A percentile compares a stretch with the other conserved stretches of the same genome.
phyloP scores from a whole-genome alignment of 768 basidiomycete species.

The Clitopilus hobsonii region DNA sequence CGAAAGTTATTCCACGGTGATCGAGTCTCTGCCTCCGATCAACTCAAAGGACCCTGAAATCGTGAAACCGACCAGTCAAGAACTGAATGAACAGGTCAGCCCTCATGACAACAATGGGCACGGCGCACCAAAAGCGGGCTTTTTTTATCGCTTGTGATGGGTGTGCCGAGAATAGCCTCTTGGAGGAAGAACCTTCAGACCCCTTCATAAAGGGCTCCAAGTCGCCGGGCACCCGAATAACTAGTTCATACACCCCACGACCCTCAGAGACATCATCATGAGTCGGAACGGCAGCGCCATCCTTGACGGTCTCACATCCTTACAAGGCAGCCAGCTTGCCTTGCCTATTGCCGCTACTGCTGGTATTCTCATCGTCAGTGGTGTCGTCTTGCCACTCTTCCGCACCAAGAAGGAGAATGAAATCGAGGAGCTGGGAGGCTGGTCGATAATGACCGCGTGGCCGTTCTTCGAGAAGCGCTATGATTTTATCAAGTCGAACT shows the following conservation, averaged over 20 bases:
- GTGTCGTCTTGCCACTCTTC: neutral
- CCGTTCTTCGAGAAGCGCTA: conserved; percentile 26
- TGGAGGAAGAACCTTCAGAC: neutral
- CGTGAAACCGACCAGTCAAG: neutral
- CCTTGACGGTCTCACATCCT: neutral
- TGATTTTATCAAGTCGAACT: conserved; percentile 23
- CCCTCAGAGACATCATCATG: neutral
- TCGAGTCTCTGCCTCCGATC: neutral
- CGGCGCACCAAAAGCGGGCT: too few relatives aligned
- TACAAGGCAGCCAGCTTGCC: neutral
- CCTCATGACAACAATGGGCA: too few relatives aligned
- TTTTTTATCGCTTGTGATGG: neutral
- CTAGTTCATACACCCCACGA: neutral
- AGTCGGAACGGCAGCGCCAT: neutral
- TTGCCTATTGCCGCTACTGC: neutral
- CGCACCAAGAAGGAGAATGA: neutral
- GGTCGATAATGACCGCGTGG: conserved; percentile 24
- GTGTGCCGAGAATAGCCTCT: neutral
- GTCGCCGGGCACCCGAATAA: neutral
- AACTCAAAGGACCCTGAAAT: neutral
- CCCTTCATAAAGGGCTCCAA: neutral
- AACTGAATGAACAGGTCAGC: too few relatives aligned
- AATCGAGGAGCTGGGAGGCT: conserved; percentile 17
- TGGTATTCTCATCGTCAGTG: neutral
- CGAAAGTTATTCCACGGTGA: too few relatives aligned